Evolutionary conservation across 108 stramenopile genomes (phyloP).

Genomic region (Fragilaria radians): DNA sequence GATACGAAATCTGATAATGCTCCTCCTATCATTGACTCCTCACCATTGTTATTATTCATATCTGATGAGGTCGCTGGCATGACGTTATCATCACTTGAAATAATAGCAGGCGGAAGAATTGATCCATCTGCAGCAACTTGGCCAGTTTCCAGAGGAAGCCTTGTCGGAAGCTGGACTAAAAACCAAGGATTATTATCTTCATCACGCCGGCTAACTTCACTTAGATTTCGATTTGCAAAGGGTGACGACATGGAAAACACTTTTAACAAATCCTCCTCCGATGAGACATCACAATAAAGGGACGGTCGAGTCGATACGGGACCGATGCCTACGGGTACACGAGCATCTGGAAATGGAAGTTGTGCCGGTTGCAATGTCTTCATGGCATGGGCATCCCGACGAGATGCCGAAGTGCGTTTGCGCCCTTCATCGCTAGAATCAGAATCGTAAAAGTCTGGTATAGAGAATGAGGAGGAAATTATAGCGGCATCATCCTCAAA

Average conservation of each 20-base stretch:
- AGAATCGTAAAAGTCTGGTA: conserved; percentile 60
- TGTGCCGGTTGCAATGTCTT: conserved; percentile 18
- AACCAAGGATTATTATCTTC: conserved; percentile 43
- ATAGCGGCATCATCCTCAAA: background rate
- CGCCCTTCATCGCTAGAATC: conserved; percentile 67
- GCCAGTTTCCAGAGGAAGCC: conserved; percentile 26
- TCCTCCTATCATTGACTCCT: background rate
- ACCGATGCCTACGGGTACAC: conserved; percentile 11
- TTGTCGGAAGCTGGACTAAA: conserved; percentile 53
- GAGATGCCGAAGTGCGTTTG: background rate
- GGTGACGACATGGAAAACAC: conserved; percentile 28
- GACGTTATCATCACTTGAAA: background rate
- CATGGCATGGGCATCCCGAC: no score
- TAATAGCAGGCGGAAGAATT: background rate
- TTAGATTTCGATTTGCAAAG: conserved; percentile 20
- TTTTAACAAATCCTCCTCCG: background rate
- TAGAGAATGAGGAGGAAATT: background rate
- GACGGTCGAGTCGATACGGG: background rate
- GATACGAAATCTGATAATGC: conserved; percentile 22
- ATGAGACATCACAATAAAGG: background rate
- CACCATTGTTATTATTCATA: background rate
- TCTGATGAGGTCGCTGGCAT: conserved; percentile 2
- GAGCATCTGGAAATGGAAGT: conserved; percentile 39
- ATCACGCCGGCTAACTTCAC: background rate
- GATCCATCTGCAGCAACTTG: conserved; percentile 4